phyloP scores from a whole-genome alignment of 139 green algal species.

The Picochlorum sp. region DNA sequence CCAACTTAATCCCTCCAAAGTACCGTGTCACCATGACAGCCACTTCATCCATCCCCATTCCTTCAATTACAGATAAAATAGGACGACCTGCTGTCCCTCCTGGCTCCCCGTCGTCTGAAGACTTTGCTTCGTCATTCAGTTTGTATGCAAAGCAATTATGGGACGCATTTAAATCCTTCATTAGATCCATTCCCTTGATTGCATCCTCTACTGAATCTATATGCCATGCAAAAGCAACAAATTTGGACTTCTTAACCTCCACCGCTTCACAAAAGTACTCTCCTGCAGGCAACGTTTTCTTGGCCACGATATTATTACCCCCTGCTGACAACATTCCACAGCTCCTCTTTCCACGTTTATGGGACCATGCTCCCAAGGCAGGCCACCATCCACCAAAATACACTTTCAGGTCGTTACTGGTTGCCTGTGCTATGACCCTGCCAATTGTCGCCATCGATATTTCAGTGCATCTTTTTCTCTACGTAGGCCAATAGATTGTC shows the following conservation, averaged over 20 bases:
- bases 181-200: slow-evolving; percentile 24
- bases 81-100: slow-evolving; percentile 67
- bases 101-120: slow-evolving; percentile 79
- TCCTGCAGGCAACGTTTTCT: not conserved
- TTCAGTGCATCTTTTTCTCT: too few relatives aligned
- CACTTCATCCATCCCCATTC: slow-evolving; percentile 50
- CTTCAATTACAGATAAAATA: slow-evolving; percentile 73
- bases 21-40: slow-evolving; percentile 66
- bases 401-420: too few relatives aligned
- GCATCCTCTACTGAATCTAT: slow-evolving; percentile 35
- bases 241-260: slow-evolving; percentile 60
- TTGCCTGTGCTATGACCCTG: too few relatives aligned
- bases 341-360: too few relatives aligned
- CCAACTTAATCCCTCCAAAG: slow-evolving; percentile 81
- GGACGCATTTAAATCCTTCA: slow-evolving; percentile 34
- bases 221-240: slow-evolving; percentile 58
- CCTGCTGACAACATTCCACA: too few relatives aligned
- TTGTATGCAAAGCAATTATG: slow-evolving; percentile 77
- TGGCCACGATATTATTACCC: not conserved
- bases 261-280: not conserved
- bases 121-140: slow-evolving; percentile 26
- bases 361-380: too few relatives aligned
- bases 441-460: too few relatives aligned
- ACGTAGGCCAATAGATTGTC: too few relatives aligned
- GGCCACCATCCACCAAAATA: too few relatives aligned